Conservation (phyloP, 768 basidiomycete species). For the Amanita phalloides region DNA sequence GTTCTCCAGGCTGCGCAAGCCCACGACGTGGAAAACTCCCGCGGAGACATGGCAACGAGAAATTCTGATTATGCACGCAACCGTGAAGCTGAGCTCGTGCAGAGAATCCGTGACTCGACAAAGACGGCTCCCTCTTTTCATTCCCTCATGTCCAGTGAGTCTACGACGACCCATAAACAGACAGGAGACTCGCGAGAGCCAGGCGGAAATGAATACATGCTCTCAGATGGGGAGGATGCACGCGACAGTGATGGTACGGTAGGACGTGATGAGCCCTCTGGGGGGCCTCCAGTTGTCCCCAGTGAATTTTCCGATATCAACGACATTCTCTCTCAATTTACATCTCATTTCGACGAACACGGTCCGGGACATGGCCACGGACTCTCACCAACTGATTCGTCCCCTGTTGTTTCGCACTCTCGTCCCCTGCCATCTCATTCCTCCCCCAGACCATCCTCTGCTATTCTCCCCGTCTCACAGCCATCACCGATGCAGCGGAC, state of each 20-base stretch:
- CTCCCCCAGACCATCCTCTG: conserved; percentile 29
- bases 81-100: conserved; percentile 30
- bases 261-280: conserved; percentile 23
- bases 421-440: conserved; percentile 20
- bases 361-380: conserved; percentile 40
- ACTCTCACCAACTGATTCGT: conserved; percentile 33
- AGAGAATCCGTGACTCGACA: conserved; percentile 43
- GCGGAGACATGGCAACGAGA: conserved; percentile 31
- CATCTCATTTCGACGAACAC: conserved; percentile 38
- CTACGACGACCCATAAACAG: conserved; percentile 13
- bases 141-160: conserved; percentile 47
- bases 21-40: conserved; percentile 39
- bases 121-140: conserved; percentile 72
- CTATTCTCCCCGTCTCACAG: background rate
- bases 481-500: conserved; percentile 12
- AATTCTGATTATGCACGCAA: conserved; percentile 32
- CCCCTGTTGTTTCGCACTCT: conserved; percentile 36
- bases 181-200: conserved; percentile 24
- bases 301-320: conserved; percentile 62
- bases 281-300: conserved; percentile 37
- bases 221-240: conserved; percentile 35
- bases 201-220: conserved; percentile 47
- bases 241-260: conserved; percentile 29
- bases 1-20: conserved; percentile 72
- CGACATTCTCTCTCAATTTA: conserved; percentile 68